Base-by-base conservation (phyloP, 306 rosid genomes). In the Casuarina cunninghamiana region DNA sequence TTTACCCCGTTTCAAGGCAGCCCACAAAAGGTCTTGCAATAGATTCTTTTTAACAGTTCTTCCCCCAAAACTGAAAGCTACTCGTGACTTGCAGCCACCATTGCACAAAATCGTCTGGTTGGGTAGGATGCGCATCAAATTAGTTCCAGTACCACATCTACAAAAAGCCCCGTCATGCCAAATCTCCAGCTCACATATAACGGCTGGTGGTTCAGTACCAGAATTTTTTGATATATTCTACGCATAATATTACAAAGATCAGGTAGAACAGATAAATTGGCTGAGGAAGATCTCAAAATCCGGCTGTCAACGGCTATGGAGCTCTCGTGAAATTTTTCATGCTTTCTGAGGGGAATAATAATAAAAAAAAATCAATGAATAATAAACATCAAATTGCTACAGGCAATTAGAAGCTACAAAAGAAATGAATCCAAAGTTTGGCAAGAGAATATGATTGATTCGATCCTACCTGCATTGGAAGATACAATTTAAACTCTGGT, bases 401-500 rank as follows among this genome's bases (percentile, higher is more conserved):
- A 70, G 4, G 49, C 38, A 32, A 71, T n/a, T 5, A 37, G 19
- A 12, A 43, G 39, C 49, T 38, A 62, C 10, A 26, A 26, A 60
- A 53, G 38, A 45, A 2, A 26, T 37, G 1, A 10, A 17, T 62
- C 42, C 44, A 50, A 8, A 72, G 48, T 63, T 63, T 44, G 57
- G 75, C n/a, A 37, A 71, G 74, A 42, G 35, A 32, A 42, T 3
- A 67, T 63, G 16, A 54, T 19, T 13, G 50, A 19, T 46, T 44
- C 54, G 5, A 75, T 79, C 80, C 50, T 76, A 86, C 96, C 93
- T 92, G 96, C 87, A 90, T 85, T 58, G 97, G 97, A 77, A 95
- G 99, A 85, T 95, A 95, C 79, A 95, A 71, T 82, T 91, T 95
- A 84, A 95, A 95, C 81, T 91, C 94, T 0, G 96, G 97, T 4